A percentile compares a stretch with the other conserved stretches of the same genome.
phyloP scores from a whole-genome alignment of 352 stramenopile species.

The Globisporangium polare region DNA sequence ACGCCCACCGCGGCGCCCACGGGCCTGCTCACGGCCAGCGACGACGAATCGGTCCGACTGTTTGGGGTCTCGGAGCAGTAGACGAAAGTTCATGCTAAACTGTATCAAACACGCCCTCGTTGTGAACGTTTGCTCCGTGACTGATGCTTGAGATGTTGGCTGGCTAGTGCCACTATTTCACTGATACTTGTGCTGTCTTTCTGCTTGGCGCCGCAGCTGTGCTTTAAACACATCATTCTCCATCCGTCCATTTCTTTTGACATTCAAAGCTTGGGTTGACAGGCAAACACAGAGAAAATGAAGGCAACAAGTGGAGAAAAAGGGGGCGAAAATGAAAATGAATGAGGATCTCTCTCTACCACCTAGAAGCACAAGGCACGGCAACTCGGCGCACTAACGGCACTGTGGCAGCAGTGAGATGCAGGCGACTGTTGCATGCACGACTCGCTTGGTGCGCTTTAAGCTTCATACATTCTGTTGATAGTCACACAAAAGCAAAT shows the following conservation, averaged over 20 bases:
- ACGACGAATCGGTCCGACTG: slow-evolving; percentile 80
- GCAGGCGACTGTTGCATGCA: neutral
- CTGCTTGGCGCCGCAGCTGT: neutral
- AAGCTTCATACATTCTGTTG: slow-evolving; percentile 83
- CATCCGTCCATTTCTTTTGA: no score
- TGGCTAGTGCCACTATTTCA: neutral
- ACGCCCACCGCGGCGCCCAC: slow-evolving; percentile 34
- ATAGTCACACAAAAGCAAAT: slow-evolving; percentile 5
- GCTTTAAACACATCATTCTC: neutral
- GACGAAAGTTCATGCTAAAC: neutral
- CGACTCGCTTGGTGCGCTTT: slow-evolving; percentile 16
- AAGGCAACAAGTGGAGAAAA: neutral
- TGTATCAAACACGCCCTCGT: neutral
- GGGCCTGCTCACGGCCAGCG: slow-evolving; percentile 71
- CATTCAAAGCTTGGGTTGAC: no score
- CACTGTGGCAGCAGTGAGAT: neutral
- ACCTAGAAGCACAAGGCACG: slow-evolving; percentile 8
- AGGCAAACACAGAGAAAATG: neutral
- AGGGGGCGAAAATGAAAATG: slow-evolving; percentile 9
- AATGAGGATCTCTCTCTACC: slow-evolving; percentile 20
- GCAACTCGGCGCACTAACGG: neutral
- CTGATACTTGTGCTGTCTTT: neutral
- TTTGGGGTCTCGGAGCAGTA: slow-evolving; percentile 39
- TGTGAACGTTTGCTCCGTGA: neutral
- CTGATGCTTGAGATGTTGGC: neutral